Percentiles rank a stretch among this genome's conserved stretches.
Conservation (phyloP, 2,329 filamentous ascomycete species). For the Apiospora marii region DNA sequence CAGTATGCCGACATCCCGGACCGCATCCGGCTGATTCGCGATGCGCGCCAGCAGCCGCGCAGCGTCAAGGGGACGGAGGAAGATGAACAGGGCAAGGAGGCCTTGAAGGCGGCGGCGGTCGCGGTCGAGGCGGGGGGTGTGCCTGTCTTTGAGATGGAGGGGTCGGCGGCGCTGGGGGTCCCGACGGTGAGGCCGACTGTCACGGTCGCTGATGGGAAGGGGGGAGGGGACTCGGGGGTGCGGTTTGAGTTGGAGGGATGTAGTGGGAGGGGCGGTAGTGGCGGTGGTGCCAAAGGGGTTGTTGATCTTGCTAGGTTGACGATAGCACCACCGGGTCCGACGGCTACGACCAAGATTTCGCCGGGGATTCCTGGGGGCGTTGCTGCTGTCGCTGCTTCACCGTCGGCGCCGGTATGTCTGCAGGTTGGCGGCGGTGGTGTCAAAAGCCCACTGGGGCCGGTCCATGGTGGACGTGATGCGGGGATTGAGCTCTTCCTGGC, state of each 20-base stretch:
- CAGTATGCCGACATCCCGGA: constrained; percentile 11
- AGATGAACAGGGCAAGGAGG: background rate
- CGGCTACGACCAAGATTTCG: background rate
- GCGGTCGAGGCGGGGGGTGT: background rate
- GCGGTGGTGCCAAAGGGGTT: too few species aligned
- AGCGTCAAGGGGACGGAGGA: background rate
- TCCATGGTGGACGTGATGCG: background rate
- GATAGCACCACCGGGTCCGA: background rate
- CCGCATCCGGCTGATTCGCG: background rate
- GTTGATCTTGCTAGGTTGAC: background rate
- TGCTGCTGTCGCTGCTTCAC: background rate
- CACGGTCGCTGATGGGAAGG: background rate
- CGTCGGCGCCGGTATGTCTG: background rate
- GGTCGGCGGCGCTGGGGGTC: background rate
- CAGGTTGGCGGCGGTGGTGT: background rate
- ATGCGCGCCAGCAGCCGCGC: background rate
- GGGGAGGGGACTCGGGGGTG: background rate
- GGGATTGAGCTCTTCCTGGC: background rate
- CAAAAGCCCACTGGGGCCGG: background rate
- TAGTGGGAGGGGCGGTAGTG: background rate
- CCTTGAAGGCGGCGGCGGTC: background rate
- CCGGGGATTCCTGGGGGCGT: background rate
- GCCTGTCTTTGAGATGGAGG: constrained; percentile 1
- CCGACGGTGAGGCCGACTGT: background rate
- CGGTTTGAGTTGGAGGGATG: background rate